A percentile compares a stretch with the other conserved stretches of the same genome.
These are phyloP conservation scores for Tetrahymena elliotti DNA, from an alignment of 73 alveolate genomes.

Conservation along the genomic window DNA sequence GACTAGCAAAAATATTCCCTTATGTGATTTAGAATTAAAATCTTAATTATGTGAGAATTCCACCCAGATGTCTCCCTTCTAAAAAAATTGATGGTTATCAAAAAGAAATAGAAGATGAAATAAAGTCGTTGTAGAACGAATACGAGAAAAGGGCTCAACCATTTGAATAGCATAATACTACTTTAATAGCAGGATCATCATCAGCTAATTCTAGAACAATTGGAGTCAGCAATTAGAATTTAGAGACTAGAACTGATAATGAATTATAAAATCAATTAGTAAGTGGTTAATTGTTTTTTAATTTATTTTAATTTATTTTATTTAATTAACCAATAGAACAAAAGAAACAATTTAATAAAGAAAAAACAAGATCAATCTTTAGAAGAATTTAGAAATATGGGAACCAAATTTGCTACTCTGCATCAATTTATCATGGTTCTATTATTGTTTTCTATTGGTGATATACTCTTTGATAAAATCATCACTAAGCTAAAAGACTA, in stretches of 20 bases:
- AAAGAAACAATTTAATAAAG: neutral
- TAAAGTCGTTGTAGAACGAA: neutral
- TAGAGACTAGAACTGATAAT: too few relatives aligned
- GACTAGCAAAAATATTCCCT: neutral
- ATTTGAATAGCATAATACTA: neutral
- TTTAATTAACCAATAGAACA: neutral
- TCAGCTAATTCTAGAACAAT: too few relatives aligned
- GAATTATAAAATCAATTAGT: too few relatives aligned
- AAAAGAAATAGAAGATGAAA: neutral
- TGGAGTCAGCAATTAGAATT: too few relatives aligned
- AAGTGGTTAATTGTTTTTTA: too few relatives aligned
- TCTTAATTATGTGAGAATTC: neutral
- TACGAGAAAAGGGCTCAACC: neutral
- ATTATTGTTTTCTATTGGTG: neutral
- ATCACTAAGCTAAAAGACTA: neutral
- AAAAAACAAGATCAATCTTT: neutral
- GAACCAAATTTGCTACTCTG: neutral
- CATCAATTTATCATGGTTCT: neutral
- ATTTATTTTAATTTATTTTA: too few relatives aligned
- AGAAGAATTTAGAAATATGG: neutral
- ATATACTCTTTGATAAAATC: neutral
- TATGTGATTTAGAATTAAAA: neutral
- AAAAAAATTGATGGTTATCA: neutral
- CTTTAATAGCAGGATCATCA: too few relatives aligned
- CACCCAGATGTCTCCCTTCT: neutral